phyloP scores from a whole-genome alignment of 2,329 filamentous ascomycete species.

The Lizonia empirigonia region DNA sequence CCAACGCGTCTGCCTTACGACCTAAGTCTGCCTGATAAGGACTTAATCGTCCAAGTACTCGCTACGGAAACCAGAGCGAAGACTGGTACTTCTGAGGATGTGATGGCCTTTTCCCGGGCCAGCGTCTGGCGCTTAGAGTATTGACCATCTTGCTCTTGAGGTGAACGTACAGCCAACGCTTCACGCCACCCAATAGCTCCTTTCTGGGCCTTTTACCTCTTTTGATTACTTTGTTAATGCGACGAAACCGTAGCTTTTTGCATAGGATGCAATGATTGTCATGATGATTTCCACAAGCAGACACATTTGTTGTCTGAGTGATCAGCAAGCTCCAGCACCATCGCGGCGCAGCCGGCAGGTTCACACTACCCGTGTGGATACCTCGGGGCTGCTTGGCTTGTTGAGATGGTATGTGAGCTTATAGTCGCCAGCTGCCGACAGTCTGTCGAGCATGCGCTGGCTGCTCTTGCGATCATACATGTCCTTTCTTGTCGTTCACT shows the following conservation, averaged over 20 bases:
- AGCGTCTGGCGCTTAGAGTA: slow-evolving; percentile 20
- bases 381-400: background rate
- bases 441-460: slow-evolving; percentile 18
- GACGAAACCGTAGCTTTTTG: slow-evolving; percentile 2
- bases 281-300: slow-evolving; percentile 18
- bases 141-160: slow-evolving; percentile 5
- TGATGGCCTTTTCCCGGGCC: slow-evolving; percentile 17
- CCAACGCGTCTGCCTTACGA: background rate
- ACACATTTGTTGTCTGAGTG: slow-evolving; percentile 11
- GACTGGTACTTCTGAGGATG: slow-evolving; percentile 2
- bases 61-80: background rate
- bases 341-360: slow-evolving; percentile 23
- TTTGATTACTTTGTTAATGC: slow-evolving; percentile 13
- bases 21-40: too few species aligned
- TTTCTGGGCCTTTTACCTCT: slow-evolving; percentile 14
- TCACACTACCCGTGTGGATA: background rate
- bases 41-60: background rate
- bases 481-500: slow-evolving; percentile 16
- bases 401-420: slow-evolving; percentile 10
- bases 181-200: slow-evolving; percentile 15
- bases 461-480: slow-evolving; percentile 23
- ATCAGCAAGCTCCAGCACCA: slow-evolving; percentile 19
- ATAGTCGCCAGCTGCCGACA: slow-evolving; percentile 17
- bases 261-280: slow-evolving; percentile 1
- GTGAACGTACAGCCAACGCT: slow-evolving; percentile 23